Conservation (phyloP, 2,329 filamentous ascomycete species). For the Tolypocladium sp. region DNA sequence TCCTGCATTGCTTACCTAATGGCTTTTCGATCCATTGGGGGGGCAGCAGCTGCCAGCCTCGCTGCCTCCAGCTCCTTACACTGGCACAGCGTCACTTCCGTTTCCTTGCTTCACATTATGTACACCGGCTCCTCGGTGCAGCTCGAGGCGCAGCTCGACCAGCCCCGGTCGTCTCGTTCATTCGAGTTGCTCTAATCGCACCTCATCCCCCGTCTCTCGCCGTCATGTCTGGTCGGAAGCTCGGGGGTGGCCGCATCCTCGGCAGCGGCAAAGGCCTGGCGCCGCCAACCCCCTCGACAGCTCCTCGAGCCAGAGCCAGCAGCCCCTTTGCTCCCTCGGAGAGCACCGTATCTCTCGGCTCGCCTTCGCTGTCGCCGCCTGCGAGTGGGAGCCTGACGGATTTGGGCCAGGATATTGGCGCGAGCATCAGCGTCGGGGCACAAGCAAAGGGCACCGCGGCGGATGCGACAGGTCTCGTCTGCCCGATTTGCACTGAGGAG, state of each 20-base stretch:
- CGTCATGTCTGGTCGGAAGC: conserved; percentile 71
- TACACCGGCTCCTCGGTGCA: conserved; percentile 10
- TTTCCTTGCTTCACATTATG: conserved; percentile 1
- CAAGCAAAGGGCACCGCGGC: conserved; percentile 42
- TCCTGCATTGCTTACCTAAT: too few species aligned
- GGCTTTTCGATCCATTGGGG: too few species aligned
- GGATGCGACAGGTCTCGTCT: conserved; percentile 59
- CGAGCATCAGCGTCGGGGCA: conserved; percentile 62
- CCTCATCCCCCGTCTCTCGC: background rate
- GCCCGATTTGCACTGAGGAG: conserved; percentile 96
- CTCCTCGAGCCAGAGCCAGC: conserved; percentile 33
- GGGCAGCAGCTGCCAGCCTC: background rate
- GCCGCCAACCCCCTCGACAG: conserved; percentile 40
- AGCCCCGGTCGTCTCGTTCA: conserved; percentile 20
- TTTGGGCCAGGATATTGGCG: conserved; percentile 67
- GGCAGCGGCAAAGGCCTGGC: conserved; percentile 79
- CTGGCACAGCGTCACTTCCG: background rate
- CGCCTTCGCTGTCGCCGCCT: conserved; percentile 56
- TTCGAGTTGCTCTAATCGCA: conserved; percentile 4
- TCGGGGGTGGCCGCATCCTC: conserved; percentile 86
- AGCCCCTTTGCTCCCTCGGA: conserved; percentile 48
- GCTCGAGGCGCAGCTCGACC: conserved; percentile 24
- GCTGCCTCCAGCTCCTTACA: background rate
- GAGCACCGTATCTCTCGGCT: conserved; percentile 71
- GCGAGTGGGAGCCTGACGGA: conserved; percentile 55